These are phyloP conservation scores for Pseudozyma hubeiensis DNA, from an alignment of 1,284 basidiomycete genomes.

Conservation along the genomic window DNA sequence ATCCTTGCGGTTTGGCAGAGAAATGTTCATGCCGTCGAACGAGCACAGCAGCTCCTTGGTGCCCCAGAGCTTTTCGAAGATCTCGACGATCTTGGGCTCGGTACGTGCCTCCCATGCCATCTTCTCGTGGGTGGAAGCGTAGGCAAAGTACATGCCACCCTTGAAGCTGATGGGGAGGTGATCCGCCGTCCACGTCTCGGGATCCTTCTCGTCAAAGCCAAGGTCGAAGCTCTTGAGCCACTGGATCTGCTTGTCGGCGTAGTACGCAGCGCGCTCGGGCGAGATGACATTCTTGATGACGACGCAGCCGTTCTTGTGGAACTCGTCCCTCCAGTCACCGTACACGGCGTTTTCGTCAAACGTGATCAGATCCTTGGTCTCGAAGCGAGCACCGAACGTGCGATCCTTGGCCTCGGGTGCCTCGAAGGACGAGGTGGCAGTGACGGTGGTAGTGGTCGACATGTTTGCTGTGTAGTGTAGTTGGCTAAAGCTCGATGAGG, in stretches of 20 bases:
- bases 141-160: conserved; percentile 59
- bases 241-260: conserved; percentile 64
- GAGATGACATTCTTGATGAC: conserved; percentile 68
- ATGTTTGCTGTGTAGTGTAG: background rate
- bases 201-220: conserved; percentile 69
- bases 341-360: conserved; percentile 20
- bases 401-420: conserved; percentile 14
- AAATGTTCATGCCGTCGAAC: conserved; percentile 51
- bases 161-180: conserved; percentile 66
- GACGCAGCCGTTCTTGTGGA: conserved; percentile 58
- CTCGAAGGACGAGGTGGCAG: conserved; percentile 7
- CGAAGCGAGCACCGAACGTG: conserved; percentile 18
- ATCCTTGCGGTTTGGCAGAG: conserved; percentile 25
- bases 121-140: conserved; percentile 69
- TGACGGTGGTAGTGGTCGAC: conserved; percentile 6
- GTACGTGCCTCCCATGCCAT: conserved; percentile 69
- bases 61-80: conserved; percentile 69
- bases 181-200: conserved; percentile 66
- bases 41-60: conserved; percentile 70
- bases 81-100: conserved; percentile 67
- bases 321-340: conserved; percentile 25
- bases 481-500: too few relatives aligned
- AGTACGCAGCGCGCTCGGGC: conserved; percentile 60
- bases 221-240: conserved; percentile 69
- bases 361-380: conserved; percentile 16